Evolutionary conservation across 768 basidiomycete species (phyloP).

Genomic region (Mycena maculata): DNA sequence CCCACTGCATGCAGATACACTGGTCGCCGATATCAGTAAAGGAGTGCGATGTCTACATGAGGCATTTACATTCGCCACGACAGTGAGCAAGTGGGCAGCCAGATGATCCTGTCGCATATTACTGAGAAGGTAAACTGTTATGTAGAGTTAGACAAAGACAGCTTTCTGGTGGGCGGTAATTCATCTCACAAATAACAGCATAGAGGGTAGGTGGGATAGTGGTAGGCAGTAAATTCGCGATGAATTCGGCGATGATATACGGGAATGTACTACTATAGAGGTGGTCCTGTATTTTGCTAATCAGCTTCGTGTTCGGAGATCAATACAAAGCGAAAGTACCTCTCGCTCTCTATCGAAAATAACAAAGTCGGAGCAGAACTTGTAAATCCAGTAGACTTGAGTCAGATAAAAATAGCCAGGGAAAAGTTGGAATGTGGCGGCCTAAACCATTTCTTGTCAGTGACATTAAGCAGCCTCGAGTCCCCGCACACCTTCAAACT

Average conservation of each 20-base stretch:
- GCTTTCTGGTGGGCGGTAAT: too few species aligned
- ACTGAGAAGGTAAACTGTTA: slow-evolving; percentile 29
- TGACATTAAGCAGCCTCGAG: slow-evolving; percentile 32
- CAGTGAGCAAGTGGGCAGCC: slow-evolving; percentile 48
- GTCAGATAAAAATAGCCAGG: slow-evolving; percentile 48
- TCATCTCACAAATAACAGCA: slow-evolving; percentile 29
- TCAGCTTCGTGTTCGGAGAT: too few species aligned
- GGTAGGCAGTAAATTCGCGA: slow-evolving; percentile 51
- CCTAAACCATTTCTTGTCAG: slow-evolving; percentile 42
- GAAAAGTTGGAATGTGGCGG: slow-evolving; percentile 44
- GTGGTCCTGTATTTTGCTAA: not conserved
- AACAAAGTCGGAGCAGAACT: slow-evolving; percentile 33
- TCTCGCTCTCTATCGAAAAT: slow-evolving; percentile 61
- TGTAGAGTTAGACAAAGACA: not conserved
- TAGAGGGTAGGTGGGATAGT: slow-evolving; percentile 44
- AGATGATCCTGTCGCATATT: slow-evolving; percentile 47
- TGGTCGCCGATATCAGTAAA: slow-evolving; percentile 4
- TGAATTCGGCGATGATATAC: slow-evolving; percentile 50
- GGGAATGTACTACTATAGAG: slow-evolving; percentile 46
- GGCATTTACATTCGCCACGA: slow-evolving; percentile 45
- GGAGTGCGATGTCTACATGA: not conserved
- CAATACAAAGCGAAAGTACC: too few species aligned
- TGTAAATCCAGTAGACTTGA: slow-evolving; percentile 43
- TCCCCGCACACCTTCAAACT: slow-evolving; percentile 35
- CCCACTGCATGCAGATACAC: slow-evolving; percentile 38